Percentiles rank a stretch among this genome's conserved stretches.
Conservation (phyloP, 2,329 filamentous ascomycete genomes). For the Colletotrichum sojae region DNA sequence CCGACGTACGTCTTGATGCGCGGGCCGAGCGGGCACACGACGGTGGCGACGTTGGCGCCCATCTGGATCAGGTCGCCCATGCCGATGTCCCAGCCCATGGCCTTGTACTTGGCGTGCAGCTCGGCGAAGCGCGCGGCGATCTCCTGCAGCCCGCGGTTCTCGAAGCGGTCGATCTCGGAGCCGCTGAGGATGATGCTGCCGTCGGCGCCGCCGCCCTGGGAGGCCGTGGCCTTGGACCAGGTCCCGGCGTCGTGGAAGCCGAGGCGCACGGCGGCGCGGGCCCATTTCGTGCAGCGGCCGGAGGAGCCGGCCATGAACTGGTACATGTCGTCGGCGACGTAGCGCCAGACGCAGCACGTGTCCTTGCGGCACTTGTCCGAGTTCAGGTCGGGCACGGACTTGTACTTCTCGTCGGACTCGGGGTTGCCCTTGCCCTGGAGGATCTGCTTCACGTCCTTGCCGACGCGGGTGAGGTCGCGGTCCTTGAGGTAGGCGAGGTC, state of each 20-base stretch:
- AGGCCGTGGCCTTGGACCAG: slow-evolving; percentile 55
- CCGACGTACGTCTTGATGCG: slow-evolving; percentile 66
- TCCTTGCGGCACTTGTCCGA: slow-evolving; percentile 53
- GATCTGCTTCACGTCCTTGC: slow-evolving; percentile 41
- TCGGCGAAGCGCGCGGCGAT: slow-evolving; percentile 56
- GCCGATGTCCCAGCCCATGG: slow-evolving; percentile 53
- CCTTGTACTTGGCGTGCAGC: slow-evolving; percentile 57
- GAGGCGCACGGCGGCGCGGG: slow-evolving; percentile 60
- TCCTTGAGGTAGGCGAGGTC: slow-evolving; percentile 41
- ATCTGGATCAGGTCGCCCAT: slow-evolving; percentile 71
- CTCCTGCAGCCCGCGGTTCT: slow-evolving; percentile 63
- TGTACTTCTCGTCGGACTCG: slow-evolving; percentile 44
- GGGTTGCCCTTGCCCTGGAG: slow-evolving; percentile 41
- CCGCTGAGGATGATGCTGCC: slow-evolving; percentile 58
- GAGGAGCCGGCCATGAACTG: slow-evolving; percentile 53
- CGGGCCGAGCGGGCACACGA: slow-evolving; percentile 62
- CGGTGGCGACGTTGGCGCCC: slow-evolving; percentile 64
- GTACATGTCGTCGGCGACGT: slow-evolving; percentile 58
- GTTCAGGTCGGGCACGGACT: slow-evolving; percentile 42
- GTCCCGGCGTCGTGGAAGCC: slow-evolving; percentile 64
- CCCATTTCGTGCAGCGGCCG: slow-evolving; percentile 59
- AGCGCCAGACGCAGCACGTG: slow-evolving; percentile 62
- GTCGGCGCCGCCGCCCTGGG: slow-evolving; percentile 58
- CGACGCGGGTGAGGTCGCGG: slow-evolving; percentile 38
- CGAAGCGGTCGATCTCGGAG: slow-evolving; percentile 53